phyloP scores from a whole-genome alignment of 2,329 filamentous ascomycete genomes.

The Gaeumannomyces sp. region DNA sequence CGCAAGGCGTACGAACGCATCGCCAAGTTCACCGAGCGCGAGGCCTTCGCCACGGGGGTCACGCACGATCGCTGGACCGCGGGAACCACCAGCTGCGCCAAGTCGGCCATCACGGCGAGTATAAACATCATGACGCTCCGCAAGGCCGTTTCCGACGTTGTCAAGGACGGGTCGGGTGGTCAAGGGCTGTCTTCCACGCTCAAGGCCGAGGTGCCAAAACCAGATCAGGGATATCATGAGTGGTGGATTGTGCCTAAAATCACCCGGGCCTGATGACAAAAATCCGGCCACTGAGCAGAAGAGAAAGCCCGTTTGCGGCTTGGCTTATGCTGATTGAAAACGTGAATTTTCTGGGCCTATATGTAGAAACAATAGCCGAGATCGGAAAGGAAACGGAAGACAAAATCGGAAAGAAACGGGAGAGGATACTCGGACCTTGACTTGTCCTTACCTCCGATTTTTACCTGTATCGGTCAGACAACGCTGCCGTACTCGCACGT shows the following conservation, averaged over 20 bases:
- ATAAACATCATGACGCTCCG: constrained; percentile 56
- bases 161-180: constrained; percentile 22
- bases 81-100: constrained; percentile 54
- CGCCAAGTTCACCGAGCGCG: constrained; percentile 42
- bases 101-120: constrained; percentile 64
- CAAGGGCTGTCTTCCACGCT: constrained; percentile 20
- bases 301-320: background rate
- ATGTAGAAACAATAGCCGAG: background rate
- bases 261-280: background rate
- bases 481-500: background rate
- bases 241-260: constrained; percentile 60
- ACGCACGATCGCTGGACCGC: constrained; percentile 57
- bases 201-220: constrained; percentile 44
- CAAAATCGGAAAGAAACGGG: background rate
- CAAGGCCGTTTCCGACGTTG: constrained; percentile 35
- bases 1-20: constrained; percentile 52
- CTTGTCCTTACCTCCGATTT: background rate
- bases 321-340: background rate
- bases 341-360: background rate
- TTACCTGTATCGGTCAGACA: background rate
- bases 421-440: background rate
- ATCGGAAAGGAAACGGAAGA: background rate
- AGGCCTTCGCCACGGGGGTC: constrained; percentile 46
- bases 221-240: constrained; percentile 52
- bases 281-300: background rate